phyloP scores from a whole-genome alignment of 2,329 filamentous ascomycete genomes.

The Penicillium sp. region DNA sequence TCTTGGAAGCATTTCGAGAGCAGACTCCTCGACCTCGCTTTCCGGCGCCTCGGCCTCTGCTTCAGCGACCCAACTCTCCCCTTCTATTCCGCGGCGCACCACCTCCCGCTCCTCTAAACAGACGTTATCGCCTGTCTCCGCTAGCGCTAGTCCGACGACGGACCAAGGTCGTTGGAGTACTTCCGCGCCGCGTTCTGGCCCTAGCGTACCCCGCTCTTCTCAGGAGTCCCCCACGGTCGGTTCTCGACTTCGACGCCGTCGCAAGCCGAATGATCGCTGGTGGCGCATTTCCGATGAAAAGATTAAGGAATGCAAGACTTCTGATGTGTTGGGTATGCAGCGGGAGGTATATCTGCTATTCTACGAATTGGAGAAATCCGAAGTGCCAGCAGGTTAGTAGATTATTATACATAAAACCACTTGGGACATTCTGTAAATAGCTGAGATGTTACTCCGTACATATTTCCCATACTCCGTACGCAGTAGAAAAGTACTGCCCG shows the following conservation, averaged over 20 bases:
- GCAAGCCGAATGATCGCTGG: slow-evolving; percentile 71
- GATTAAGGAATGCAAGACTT: slow-evolving; percentile 88
- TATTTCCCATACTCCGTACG: too few relatives aligned
- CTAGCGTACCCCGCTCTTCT: slow-evolving; percentile 26
- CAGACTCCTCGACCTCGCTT: slow-evolving; percentile 35
- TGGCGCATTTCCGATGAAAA: slow-evolving; percentile 98
- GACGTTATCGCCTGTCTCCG: slow-evolving; percentile 18
- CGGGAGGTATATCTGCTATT: slow-evolving; percentile 94
- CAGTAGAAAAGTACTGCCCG: too few relatives aligned
- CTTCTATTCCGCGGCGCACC: slow-evolving; percentile 25
- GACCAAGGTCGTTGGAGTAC: slow-evolving; percentile 28
- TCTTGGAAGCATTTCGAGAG: slow-evolving; percentile 31
- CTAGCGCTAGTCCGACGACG: slow-evolving; percentile 25
- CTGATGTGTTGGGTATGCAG: slow-evolving; percentile 88
- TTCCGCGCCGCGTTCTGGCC: slow-evolving; percentile 25
- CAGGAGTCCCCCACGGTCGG: slow-evolving; percentile 21
- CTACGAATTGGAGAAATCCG: slow-evolving; percentile 72
- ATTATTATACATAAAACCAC: neutral
- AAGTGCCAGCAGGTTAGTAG: neutral
- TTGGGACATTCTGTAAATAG: too few relatives aligned
- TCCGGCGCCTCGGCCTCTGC: slow-evolving; percentile 29
- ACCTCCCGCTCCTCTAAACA: slow-evolving; percentile 30
- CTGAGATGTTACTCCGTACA: too few relatives aligned
- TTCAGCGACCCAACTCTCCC: slow-evolving; percentile 18
- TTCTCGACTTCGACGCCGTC: slow-evolving; percentile 54